phyloP scores from a whole-genome alignment of 2,329 filamentous ascomycete genomes.

The Neonectria magnoliae region DNA sequence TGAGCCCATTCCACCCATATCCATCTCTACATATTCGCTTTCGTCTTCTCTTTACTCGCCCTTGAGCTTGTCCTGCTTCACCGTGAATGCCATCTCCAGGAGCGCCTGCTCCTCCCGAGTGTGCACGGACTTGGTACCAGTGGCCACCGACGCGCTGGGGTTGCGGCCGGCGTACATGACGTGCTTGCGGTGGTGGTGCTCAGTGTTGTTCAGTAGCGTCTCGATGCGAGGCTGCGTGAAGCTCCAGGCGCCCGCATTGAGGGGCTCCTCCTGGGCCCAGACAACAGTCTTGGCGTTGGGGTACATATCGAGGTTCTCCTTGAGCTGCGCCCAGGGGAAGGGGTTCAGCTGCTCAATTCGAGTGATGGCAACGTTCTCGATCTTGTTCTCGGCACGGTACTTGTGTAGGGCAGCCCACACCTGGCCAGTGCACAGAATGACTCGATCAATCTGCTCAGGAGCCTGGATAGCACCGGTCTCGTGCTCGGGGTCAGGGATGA shows the following conservation, averaged over 20 bases:
- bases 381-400: slow-evolving; percentile 85
- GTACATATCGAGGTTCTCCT: slow-evolving; percentile 96
- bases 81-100: slow-evolving; percentile 71
- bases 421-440: slow-evolving; percentile 94
- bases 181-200: slow-evolving; percentile 92
- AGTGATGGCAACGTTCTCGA: slow-evolving; percentile 92
- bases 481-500: slow-evolving; percentile 91
- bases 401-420: slow-evolving; percentile 92
- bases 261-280: slow-evolving; percentile 96
- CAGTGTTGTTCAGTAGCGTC: slow-evolving; percentile 91
- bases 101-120: slow-evolving; percentile 93
- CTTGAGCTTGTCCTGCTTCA: slow-evolving; percentile 76
- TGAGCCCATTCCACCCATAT: slow-evolving; percentile 27
- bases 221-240: slow-evolving; percentile 98
- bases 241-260: slow-evolving; percentile 96
- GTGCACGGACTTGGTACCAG: slow-evolving; percentile 88
- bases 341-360: slow-evolving; percentile 98
- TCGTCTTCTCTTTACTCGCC: slow-evolving; percentile 60
- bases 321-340: slow-evolving; percentile 97
- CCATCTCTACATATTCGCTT: slow-evolving; percentile 15
- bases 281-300: slow-evolving; percentile 98
- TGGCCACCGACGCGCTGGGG: slow-evolving; percentile 93
- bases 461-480: slow-evolving; percentile 77
- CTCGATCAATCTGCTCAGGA: slow-evolving; percentile 89
- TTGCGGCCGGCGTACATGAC: slow-evolving; percentile 97